A percentile compares a stretch with the other conserved stretches of the same genome.
phyloP scores from a whole-genome alignment of 1,284 basidiomycete genomes.

The Rugosomyces carneus region DNA sequence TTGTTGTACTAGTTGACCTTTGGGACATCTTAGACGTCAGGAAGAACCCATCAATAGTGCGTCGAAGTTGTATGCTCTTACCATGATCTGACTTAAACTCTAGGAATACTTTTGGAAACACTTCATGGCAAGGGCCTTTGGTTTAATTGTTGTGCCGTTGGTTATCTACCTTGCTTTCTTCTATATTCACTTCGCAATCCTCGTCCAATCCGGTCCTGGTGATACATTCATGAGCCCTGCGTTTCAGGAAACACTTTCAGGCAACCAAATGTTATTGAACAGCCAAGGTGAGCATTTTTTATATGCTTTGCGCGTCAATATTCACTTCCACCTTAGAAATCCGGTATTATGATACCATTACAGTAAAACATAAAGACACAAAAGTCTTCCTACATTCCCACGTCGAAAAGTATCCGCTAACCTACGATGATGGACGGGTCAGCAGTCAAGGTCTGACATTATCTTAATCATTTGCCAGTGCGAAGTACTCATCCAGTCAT shows the following conservation, averaged over 20 bases:
- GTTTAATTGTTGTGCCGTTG: slow-evolving; percentile 86
- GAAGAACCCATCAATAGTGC: slow-evolving; percentile 79
- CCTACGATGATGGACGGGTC: slow-evolving; percentile 95
- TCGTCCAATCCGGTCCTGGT: slow-evolving; percentile 88
- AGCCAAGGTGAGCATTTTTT: slow-evolving; percentile 64
- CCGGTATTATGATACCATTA: slow-evolving; percentile 87
- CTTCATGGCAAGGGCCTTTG: slow-evolving; percentile 80
- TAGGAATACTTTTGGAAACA: slow-evolving; percentile 90
- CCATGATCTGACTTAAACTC: neutral
- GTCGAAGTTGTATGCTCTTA: slow-evolving; percentile 20
- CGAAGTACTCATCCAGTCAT: slow-evolving; percentile 9
- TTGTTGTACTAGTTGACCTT: slow-evolving; percentile 88
- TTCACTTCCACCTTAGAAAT: slow-evolving; percentile 58
- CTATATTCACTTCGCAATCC: slow-evolving; percentile 90
- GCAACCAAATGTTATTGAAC: slow-evolving; percentile 88
- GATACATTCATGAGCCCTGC: slow-evolving; percentile 97
- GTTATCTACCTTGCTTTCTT: slow-evolving; percentile 94
- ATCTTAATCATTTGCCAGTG: neutral
- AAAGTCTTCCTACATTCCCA: slow-evolving; percentile 95
- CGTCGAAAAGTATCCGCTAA: slow-evolving; percentile 82
- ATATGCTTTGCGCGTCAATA: neutral
- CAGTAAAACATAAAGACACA: slow-evolving; percentile 87
- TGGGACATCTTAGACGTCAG: slow-evolving; percentile 93
- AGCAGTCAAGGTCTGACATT: slow-evolving; percentile 73
- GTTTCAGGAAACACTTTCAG: slow-evolving; percentile 94